Percentiles rank a stretch among this genome's conserved stretches.
These are phyloP conservation scores for Aspergillus fumigatus DNA, from an alignment of 2,329 filamentous ascomycete species.

Conservation along the genomic window DNA sequence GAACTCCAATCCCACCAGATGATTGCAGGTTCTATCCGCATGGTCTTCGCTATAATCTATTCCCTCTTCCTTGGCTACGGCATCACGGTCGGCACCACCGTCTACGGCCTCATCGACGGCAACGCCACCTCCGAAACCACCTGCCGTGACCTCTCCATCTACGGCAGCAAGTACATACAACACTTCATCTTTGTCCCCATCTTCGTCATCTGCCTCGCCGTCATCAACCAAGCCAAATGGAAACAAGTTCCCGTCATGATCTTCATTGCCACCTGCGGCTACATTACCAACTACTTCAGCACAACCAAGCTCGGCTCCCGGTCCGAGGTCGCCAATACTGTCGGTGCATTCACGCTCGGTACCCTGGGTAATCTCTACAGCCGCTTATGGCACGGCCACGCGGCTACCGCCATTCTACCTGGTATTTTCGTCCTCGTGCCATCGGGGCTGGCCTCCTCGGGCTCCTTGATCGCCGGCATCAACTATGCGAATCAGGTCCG, in stretches of 20 bases:
- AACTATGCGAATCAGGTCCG: slow-evolving; percentile 52
- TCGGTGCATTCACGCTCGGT: slow-evolving; percentile 71
- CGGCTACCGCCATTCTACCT: slow-evolving; percentile 76
- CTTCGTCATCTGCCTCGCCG: slow-evolving; percentile 67
- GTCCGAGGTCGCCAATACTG: slow-evolving; percentile 68
- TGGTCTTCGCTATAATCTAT: slow-evolving; percentile 67
- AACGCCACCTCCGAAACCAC: slow-evolving; percentile 45
- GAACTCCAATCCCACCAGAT: slow-evolving; percentile 63
- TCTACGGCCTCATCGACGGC: slow-evolving; percentile 55
- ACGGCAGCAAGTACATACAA: slow-evolving; percentile 36
- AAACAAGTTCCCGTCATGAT: slow-evolving; percentile 72
- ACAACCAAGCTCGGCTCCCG: slow-evolving; percentile 64
- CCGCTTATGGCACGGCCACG: slow-evolving; percentile 66
- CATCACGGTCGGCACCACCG: slow-evolving; percentile 58
- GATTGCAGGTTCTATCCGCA: slow-evolving; percentile 63
- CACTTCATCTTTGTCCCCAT: slow-evolving; percentile 67
- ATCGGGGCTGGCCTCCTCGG: slow-evolving; percentile 53
- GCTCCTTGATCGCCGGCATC: slow-evolving; percentile 52
- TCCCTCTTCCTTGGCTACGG: slow-evolving; percentile 65
- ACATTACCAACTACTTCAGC: slow-evolving; percentile 69
- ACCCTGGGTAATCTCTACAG: slow-evolving; percentile 74
- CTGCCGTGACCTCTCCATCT: slow-evolving; percentile 35
- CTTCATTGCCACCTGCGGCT: slow-evolving; percentile 66
- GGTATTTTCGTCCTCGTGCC: slow-evolving; percentile 71
- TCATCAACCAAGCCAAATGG: slow-evolving; percentile 78